A percentile compares a stretch with the other conserved stretches of the same genome.
phyloP scores from a whole-genome alignment of 345 rosid species.

The Raphanus sativus region DNA sequence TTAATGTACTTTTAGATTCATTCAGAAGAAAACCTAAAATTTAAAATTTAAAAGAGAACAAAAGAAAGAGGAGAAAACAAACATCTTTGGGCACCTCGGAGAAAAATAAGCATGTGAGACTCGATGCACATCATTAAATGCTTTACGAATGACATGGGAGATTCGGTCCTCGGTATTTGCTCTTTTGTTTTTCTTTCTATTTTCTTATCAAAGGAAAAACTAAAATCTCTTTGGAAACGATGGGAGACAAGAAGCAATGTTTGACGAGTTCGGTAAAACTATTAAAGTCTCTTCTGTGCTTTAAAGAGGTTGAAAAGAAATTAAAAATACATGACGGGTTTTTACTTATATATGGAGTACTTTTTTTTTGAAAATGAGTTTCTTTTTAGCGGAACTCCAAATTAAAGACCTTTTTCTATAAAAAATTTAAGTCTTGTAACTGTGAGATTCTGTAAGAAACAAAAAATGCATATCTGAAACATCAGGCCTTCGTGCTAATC shows the following conservation, averaged over 20 bases:
- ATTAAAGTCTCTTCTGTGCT: neutral
- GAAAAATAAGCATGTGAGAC: constrained; percentile 50
- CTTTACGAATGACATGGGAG: constrained; percentile 57
- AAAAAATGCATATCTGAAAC: constrained; percentile 31
- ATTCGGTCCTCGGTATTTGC: constrained; percentile 60
- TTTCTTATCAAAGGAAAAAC: neutral
- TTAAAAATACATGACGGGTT: no score
- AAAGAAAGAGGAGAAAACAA: constrained; percentile 47
- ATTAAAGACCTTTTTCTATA: no score
- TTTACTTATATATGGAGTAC: no score
- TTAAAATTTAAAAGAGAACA: neutral
- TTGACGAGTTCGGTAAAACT: constrained; percentile 41
- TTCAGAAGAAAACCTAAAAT: constrained; percentile 12
- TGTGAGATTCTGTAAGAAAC: constrained; percentile 31
- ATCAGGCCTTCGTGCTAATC: constrained; percentile 37
- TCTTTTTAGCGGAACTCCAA: no score
- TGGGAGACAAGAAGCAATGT: constrained; percentile 51
- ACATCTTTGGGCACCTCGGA: constrained; percentile 61
- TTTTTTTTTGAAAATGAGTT: no score
- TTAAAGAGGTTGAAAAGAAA: no score
- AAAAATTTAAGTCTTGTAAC: no score
- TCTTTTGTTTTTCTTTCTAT: neutral
- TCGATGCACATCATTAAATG: constrained; percentile 61
- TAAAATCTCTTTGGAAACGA: constrained; percentile 7
- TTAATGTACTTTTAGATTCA: constrained; percentile 14